A percentile compares a stretch with the other conserved stretches of the same genome.
These are phyloP conservation scores for Bipolaris sorokiniana DNA, from an alignment of 2,329 filamentous ascomycete genomes.

Conservation along the genomic window DNA sequence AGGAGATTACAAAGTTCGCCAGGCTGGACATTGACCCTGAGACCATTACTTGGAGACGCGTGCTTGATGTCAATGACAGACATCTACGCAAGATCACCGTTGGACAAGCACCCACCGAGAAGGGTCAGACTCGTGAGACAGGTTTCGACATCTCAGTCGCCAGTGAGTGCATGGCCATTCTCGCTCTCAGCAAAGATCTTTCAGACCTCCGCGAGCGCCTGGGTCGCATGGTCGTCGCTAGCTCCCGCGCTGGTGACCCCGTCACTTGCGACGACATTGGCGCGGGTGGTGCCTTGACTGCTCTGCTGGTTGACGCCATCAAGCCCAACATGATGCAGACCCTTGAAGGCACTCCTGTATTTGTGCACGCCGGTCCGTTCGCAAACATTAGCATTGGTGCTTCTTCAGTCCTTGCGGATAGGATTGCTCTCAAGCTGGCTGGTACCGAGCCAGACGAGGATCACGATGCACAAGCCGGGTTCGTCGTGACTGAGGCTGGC, in stretches of 20 bases:
- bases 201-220: conserved; percentile 90
- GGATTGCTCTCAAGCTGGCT: conserved; percentile 91
- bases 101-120: conserved; percentile 87
- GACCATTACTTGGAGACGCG: conserved; percentile 96
- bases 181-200: conserved; percentile 88
- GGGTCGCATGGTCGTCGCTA: conserved; percentile 93
- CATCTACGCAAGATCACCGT: conserved; percentile 89
- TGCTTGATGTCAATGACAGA: conserved; percentile 96
- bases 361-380: conserved; percentile 96
- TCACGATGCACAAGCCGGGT: conserved; percentile 80
- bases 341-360: conserved; percentile 93
- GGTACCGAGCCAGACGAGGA: conserved; percentile 93
- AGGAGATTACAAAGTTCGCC: conserved; percentile 88
- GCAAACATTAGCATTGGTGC: conserved; percentile 98
- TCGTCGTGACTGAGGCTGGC: conserved; percentile 94
- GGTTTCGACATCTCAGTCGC: conserved; percentile 98
- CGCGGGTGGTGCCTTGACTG: conserved; percentile 87
- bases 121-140: conserved; percentile 84
- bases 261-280: conserved; percentile 97
- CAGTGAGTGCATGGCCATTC: conserved; percentile 97
- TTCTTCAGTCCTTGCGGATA: conserved; percentile 93
- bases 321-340: conserved; percentile 99
- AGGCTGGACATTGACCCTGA: conserved; percentile 94
- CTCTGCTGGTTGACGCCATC: conserved; percentile 96
- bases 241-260: conserved; percentile 82